A percentile compares a stretch with the other conserved stretches of the same genome.
phyloP scores from a whole-genome alignment of 2,329 filamentous ascomycete species.

The Nemania serpens region DNA sequence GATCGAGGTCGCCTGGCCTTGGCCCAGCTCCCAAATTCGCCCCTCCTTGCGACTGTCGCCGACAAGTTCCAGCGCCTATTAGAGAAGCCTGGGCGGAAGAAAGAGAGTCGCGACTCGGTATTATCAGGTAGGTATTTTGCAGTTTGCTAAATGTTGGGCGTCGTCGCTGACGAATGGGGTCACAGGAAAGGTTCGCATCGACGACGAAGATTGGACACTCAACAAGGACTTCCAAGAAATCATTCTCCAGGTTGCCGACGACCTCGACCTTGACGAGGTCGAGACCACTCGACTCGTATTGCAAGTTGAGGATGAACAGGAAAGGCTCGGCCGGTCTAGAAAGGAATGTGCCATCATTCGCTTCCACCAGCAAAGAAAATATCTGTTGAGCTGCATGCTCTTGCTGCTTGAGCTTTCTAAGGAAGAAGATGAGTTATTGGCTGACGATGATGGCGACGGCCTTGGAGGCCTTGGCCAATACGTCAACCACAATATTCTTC shows the following conservation, averaged over 20 bases:
- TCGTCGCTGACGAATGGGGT: conserved; percentile 12
- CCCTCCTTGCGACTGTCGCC: conserved; percentile 64
- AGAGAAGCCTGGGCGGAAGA: conserved; percentile 74
- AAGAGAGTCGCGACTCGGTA: conserved; percentile 73
- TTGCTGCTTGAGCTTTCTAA: conserved; percentile 74
- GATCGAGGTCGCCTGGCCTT: conserved; percentile 63
- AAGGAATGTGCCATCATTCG: conserved; percentile 81
- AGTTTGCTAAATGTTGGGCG: background rate
- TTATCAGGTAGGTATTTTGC: conserved; percentile 60
- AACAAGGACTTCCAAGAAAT: conserved; percentile 88
- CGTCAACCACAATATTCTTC: conserved; percentile 61
- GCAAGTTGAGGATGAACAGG: conserved; percentile 70
- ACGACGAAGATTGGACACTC: conserved; percentile 75
- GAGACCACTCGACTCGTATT: conserved; percentile 79
- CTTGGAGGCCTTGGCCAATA: conserved; percentile 61
- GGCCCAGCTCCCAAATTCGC: conserved; percentile 30
- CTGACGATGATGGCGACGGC: conserved; percentile 53
- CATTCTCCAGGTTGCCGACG: conserved; percentile 80
- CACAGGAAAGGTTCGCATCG: conserved; percentile 75
- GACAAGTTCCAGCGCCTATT: conserved; percentile 73
- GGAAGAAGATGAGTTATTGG: conserved; percentile 60
- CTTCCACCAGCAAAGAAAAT: conserved; percentile 85
- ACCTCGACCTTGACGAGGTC: conserved; percentile 87
- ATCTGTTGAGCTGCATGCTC: conserved; percentile 81
- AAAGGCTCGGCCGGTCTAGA: conserved; percentile 71